phyloP scores from a whole-genome alignment of 2,329 filamentous ascomycete species.

The Penicillium sumatraense region DNA sequence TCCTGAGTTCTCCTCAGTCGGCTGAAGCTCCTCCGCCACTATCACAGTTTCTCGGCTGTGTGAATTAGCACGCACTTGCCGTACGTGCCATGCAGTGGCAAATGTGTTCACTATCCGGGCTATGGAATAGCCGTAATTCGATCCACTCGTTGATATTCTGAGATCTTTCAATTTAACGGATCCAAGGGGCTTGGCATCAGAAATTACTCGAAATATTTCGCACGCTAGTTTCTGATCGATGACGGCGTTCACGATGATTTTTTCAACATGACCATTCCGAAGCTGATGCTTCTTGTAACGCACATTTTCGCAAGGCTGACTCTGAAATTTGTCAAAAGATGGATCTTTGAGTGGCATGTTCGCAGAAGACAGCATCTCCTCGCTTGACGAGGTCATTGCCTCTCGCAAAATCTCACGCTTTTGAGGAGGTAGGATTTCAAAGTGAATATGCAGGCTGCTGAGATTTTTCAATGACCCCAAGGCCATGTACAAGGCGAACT shows the following conservation, averaged over 20 bases:
- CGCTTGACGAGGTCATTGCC: no score
- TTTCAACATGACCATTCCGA: slow-evolving; percentile 3
- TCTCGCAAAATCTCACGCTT: neutral
- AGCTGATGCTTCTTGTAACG: neutral
- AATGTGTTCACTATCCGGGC: neutral
- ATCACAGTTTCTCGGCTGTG: neutral
- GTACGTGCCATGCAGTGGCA: neutral
- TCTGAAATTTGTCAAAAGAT: slow-evolving; percentile 3
- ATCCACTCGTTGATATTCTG: neutral
- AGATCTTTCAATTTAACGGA: neutral
- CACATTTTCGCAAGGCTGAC: neutral
- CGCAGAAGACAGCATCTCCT: neutral
- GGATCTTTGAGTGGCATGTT: neutral
- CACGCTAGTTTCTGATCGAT: slow-evolving; percentile 1
- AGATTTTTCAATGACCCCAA: slow-evolving; percentile 2
- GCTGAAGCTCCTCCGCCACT: neutral
- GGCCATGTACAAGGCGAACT: neutral
- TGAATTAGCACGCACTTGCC: neutral
- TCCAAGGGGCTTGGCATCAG: neutral
- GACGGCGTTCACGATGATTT: neutral
- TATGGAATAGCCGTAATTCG: neutral
- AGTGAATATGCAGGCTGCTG: neutral
- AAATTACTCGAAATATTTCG: neutral
- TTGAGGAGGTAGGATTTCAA: neutral
- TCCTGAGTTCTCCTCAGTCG: neutral